Percentiles rank a stretch among this genome's conserved stretches.
Conservation (phyloP, 2,329 filamentous ascomycete species). For the Triangularia verruculosa region DNA sequence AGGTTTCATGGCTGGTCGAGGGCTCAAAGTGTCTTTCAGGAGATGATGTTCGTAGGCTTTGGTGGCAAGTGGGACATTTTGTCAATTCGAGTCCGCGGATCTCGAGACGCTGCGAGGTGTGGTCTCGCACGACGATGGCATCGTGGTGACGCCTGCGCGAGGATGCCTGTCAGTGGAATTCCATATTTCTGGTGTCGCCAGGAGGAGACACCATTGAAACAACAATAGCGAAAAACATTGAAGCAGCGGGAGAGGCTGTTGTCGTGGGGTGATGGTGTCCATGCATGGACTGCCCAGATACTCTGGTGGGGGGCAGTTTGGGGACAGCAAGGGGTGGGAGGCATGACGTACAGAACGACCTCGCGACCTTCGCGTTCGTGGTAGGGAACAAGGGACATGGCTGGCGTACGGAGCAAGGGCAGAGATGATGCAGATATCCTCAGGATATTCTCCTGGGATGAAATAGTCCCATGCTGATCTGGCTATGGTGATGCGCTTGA, state of each 20-base stretch:
- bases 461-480: slow-evolving; percentile 18
- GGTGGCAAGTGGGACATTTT: slow-evolving; percentile 90
- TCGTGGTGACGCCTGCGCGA: slow-evolving; percentile 79
- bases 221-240: too few species aligned
- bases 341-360: slow-evolving; percentile 69
- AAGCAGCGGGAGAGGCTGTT: too few species aligned
- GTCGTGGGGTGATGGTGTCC: not conserved
- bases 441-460: slow-evolving; percentile 8
- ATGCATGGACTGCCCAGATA: not conserved
- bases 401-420: not conserved
- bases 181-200: not conserved
- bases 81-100: slow-evolving; percentile 63
- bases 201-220: not conserved
- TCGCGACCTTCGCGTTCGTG: slow-evolving; percentile 69
- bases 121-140: slow-evolving; percentile 88
- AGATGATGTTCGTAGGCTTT: slow-evolving; percentile 54
- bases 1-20: slow-evolving; percentile 52
- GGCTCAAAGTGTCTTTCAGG: slow-evolving; percentile 51
- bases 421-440: slow-evolving; percentile 6
- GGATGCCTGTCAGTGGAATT: not conserved
- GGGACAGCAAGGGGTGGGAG: slow-evolving; percentile 8
- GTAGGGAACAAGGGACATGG: slow-evolving; percentile 73
- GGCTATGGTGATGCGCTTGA: not conserved
- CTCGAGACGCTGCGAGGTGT: slow-evolving; percentile 77
- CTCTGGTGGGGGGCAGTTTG: not conserved